phyloP scores from a whole-genome alignment of 768 basidiomycete genomes.

The Sarcodon aspratus region DNA sequence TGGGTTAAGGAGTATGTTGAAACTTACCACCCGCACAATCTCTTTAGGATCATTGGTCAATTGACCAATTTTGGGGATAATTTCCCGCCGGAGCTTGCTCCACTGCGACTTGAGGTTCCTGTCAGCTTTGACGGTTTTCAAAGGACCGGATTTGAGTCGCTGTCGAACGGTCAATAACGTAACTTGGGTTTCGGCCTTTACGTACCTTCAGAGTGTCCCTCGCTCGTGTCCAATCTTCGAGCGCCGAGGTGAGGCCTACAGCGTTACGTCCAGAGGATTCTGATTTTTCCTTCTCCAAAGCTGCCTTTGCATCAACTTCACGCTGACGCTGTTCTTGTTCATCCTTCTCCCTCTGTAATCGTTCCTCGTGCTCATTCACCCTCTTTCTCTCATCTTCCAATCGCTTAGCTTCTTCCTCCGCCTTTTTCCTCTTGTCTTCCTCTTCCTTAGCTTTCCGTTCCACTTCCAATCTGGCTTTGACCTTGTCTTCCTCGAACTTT shows the following conservation, averaged over 20 bases:
- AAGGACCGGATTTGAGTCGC: conserved; percentile 52
- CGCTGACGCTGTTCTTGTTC: conserved; percentile 11
- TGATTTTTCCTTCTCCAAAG: conserved; percentile 23
- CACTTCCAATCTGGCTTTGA: conserved; percentile 37
- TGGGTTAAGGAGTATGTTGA: conserved; percentile 5
- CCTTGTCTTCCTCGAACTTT: conserved; percentile 49
- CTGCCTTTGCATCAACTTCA: conserved; percentile 17
- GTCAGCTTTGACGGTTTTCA: conserved; percentile 53
- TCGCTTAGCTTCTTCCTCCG: conserved; percentile 12
- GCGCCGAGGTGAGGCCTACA: conserved; percentile 41
- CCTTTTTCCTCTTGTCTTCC: conserved; percentile 13
- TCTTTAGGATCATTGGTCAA: conserved; percentile 58
- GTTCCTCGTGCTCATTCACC: conserved; percentile 24
- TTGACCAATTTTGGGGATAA: conserved; percentile 83
- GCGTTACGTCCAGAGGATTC: conserved; percentile 24
- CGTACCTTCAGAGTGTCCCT: conserved; percentile 43
- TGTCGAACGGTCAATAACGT: conserved; percentile 17
- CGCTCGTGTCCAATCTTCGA: conserved; percentile 55
- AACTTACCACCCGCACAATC: conserved; percentile 55
- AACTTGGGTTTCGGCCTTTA: background rate
- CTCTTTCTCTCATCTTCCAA: conserved; percentile 16
- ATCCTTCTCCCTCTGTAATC: background rate
- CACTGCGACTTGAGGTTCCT: conserved; percentile 45
- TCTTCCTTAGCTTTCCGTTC: conserved; percentile 30
- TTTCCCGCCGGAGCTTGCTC: conserved; percentile 60